Evolutionary conservation across 2,329 filamentous ascomycete species (phyloP).

Genomic region (Epichloe amarillans): DNA sequence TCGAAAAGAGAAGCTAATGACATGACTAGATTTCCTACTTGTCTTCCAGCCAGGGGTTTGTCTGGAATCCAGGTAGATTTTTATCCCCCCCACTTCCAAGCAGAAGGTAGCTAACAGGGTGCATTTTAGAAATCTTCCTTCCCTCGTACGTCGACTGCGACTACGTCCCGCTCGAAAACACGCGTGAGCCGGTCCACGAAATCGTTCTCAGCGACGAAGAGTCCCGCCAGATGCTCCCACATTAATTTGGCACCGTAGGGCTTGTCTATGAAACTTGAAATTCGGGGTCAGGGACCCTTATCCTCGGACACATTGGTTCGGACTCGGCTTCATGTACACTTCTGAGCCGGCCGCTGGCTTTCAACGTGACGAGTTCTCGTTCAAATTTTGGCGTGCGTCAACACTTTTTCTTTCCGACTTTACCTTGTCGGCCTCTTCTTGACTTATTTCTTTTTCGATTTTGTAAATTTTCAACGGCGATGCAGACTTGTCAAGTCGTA

Average conservation of each 20-base stretch:
- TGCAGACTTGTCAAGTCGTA: background rate
- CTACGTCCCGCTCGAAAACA: slow-evolving; percentile 61
- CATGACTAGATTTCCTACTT: slow-evolving; percentile 60
- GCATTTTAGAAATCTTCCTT: slow-evolving; percentile 56
- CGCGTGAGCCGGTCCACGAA: slow-evolving; percentile 64
- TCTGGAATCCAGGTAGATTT: slow-evolving; percentile 61
- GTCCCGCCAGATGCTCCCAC: slow-evolving; percentile 52
- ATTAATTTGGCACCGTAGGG: slow-evolving; percentile 24
- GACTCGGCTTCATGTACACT: background rate
- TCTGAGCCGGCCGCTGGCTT: background rate
- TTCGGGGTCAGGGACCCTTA: background rate
- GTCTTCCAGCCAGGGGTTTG: slow-evolving; percentile 65
- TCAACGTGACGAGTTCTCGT: background rate
- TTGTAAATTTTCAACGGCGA: background rate
- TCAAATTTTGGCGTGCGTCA: background rate
- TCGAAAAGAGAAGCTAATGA: background rate
- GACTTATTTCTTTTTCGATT: background rate
- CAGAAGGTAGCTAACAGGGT: slow-evolving; percentile 4
- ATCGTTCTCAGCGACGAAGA: slow-evolving; percentile 70
- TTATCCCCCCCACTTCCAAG: background rate
- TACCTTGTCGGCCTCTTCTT: background rate
- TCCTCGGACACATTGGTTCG: slow-evolving; percentile 1
- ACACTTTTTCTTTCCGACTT: background rate
- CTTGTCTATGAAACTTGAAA: slow-evolving; percentile 2
- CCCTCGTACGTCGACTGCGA: slow-evolving; percentile 66